A percentile compares a stretch with the other conserved stretches of the same genome.
These are phyloP conservation scores for Rhizopus sp. DNA, from an alignment of 371 early-diverging fungal genomes.

Conservation along the genomic window DNA sequence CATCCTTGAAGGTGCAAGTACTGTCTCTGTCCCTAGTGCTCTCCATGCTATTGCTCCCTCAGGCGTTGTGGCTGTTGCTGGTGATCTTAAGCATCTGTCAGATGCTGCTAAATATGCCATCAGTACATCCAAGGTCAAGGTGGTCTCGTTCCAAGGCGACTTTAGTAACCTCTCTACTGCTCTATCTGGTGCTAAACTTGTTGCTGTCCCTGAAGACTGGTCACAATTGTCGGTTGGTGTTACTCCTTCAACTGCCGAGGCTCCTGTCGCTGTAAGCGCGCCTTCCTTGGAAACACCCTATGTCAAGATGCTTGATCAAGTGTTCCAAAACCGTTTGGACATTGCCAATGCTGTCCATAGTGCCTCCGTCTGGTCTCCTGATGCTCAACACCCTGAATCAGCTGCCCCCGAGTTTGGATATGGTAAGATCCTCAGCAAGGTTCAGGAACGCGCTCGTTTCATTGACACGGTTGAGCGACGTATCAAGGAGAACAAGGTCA, in stretches of 20 bases:
- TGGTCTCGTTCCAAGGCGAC: slow-evolving; percentile 1
- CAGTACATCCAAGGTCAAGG: slow-evolving; percentile 4
- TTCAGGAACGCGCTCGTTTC: slow-evolving; percentile 73
- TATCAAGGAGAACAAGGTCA: slow-evolving; percentile 54
- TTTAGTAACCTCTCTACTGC: slow-evolving; percentile 8
- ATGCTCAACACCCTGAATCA: slow-evolving; percentile 39
- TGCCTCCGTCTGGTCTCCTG: slow-evolving; percentile 48
- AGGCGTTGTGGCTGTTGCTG: slow-evolving; percentile 25
- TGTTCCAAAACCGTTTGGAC: slow-evolving; percentile 76
- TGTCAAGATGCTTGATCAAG: slow-evolving; percentile 75
- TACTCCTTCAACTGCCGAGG: not conserved
- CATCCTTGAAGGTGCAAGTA: slow-evolving; percentile 9
- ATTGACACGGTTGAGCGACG: slow-evolving; percentile 61
- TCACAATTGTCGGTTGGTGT: slow-evolving; percentile 6
- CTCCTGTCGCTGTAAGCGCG: slow-evolving; percentile 1
- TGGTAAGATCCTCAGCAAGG: slow-evolving; percentile 69
- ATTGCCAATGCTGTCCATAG: slow-evolving; percentile 73
- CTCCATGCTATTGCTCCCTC: slow-evolving; percentile 9
- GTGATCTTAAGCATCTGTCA: slow-evolving; percentile 5
- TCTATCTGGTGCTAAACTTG: slow-evolving; percentile 12
- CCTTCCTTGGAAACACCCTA: slow-evolving; percentile 71
- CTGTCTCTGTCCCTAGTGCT: slow-evolving; percentile 15
- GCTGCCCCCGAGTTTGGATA: slow-evolving; percentile 86
- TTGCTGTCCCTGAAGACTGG: slow-evolving; percentile 23
- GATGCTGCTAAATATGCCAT: slow-evolving; percentile 28